These are phyloP conservation scores for Periconia macrospinosa DNA, from an alignment of 2,329 filamentous ascomycete species.

Conservation along the genomic window DNA sequence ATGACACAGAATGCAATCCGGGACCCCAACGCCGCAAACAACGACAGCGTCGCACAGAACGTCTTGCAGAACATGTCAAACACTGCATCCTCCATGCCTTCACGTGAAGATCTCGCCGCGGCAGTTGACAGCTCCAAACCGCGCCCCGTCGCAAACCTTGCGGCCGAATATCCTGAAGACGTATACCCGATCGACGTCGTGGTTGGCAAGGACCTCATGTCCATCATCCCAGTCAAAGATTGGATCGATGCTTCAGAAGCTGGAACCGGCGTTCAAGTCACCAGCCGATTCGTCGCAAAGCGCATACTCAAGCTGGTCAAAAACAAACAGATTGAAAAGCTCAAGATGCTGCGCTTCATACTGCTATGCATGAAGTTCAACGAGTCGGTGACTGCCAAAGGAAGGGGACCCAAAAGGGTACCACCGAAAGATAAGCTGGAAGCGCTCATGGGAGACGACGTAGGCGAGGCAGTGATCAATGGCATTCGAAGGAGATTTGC, in stretches of 20 bases:
- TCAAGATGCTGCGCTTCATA: constrained; percentile 55
- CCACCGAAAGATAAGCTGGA: constrained; percentile 68
- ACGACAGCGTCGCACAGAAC: constrained; percentile 36
- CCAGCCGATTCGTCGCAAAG: constrained; percentile 66
- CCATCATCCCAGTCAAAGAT: constrained; percentile 68
- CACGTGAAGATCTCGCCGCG: constrained; percentile 65
- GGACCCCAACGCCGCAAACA: constrained; percentile 19
- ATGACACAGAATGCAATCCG: constrained; percentile 72
- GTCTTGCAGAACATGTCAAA: constrained; percentile 67
- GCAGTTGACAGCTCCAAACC: constrained; percentile 70
- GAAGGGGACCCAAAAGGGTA: constrained; percentile 50
- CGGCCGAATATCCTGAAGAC: constrained; percentile 68
- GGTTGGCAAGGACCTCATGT: constrained; percentile 69
- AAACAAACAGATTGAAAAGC: constrained; percentile 50
- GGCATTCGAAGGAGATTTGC: constrained; percentile 64
- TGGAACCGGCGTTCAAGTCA: constrained; percentile 59
- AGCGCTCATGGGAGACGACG: constrained; percentile 57
- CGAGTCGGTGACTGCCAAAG: constrained; percentile 38
- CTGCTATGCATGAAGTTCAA: constrained; percentile 53
- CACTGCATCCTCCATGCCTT: constrained; percentile 66
- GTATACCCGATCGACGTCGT: constrained; percentile 71
- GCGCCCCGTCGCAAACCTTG: constrained; percentile 69
- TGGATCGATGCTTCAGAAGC: constrained; percentile 71
- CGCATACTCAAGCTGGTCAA: constrained; percentile 63
- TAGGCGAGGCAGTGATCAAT: constrained; percentile 23